Evolutionary conservation across 345 rosid species (phyloP), one percentile per base, ranked within the genome.

Genomic region (Lepidium sativum): DNA sequence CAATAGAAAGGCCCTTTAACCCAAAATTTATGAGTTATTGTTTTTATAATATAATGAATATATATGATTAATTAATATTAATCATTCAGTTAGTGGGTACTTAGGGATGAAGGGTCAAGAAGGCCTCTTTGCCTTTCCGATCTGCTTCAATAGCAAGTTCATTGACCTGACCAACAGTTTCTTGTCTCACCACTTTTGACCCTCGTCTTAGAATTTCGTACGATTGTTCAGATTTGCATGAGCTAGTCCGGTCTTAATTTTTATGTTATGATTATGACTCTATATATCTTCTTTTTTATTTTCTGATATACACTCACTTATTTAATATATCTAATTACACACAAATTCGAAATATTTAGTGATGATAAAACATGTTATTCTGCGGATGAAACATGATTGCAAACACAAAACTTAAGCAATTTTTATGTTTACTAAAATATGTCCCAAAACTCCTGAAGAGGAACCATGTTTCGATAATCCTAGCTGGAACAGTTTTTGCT

Each of bases 31-130:
- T 51, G 23, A 38, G n/a, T 35, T 54, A 29, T 47, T 38, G 51
- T 11, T 37, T 27, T 27, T 11, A 35, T 16, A 27, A 7, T 32
- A 11, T 62, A 21, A 21, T 41, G 35, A 43, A 34, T 48, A 54
- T 68, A 8, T 31, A 9, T n/a, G 27, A 50, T 27, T 58, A 38
- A 23, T 50, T 58, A 38, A 23, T 50, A 34, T 50, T 23, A 62
- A 62, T 44, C 18, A 39, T 40, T 4, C 8, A 29, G 42, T 21
- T 47, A 56, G 64, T 48, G 65, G 44, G 32, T 55, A 56, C 70
- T 64, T 71, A 71, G 65, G 70, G 54, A 65, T 56, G 39, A 56
- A 56, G 75, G 45, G 75, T 71, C 60, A 71, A 48, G 65, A 48
- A 44, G 59, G 65, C 49, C 60, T 56, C 52, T 55, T 39, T 55